Evolutionary conservation across 2,329 filamentous ascomycete genomes (phyloP).

Genomic region (Aspergillus sp.): DNA sequence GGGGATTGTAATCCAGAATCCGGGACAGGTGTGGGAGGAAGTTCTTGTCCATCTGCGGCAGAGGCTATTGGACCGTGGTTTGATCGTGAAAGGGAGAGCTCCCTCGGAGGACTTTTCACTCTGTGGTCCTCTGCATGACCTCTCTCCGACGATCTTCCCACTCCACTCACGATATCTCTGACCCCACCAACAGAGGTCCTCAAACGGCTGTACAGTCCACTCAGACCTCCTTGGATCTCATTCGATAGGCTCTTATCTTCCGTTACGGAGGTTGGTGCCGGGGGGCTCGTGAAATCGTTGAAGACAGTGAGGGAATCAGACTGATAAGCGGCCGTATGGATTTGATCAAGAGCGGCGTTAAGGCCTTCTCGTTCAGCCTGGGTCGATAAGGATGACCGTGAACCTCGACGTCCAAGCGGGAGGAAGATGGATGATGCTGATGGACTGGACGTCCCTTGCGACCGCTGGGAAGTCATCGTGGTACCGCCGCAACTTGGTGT

Average conservation of each 20-base stretch:
- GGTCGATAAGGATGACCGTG: constrained; percentile 49
- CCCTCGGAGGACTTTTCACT: constrained; percentile 26
- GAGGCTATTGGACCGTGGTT: constrained; percentile 19
- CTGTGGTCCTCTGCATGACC: constrained; percentile 21
- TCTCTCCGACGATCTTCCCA: constrained; percentile 30
- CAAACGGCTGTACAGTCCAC: constrained; percentile 82
- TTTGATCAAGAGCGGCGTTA: constrained; percentile 76
- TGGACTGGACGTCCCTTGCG: constrained; percentile 40
- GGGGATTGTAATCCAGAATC: constrained; percentile 39
- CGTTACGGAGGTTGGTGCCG: constrained; percentile 59
- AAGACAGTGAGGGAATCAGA: constrained; percentile 85
- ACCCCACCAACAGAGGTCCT: constrained; percentile 75
- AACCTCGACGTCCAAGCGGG: constrained; percentile 47
- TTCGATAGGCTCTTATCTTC: constrained; percentile 70
- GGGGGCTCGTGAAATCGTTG: constrained; percentile 73
- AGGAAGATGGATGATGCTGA: constrained; percentile 45
- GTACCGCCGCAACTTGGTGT: constrained; percentile 9
- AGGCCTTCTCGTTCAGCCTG: constrained; percentile 70
- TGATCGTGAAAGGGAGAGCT: constrained; percentile 25
- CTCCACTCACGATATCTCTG: constrained; percentile 50
- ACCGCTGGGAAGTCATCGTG: constrained; percentile 36
- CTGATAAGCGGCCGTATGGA: constrained; percentile 84
- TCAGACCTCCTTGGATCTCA: constrained; percentile 81
- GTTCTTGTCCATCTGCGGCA: constrained; percentile 22
- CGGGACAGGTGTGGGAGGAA: constrained; percentile 31